These are phyloP conservation scores for Penicillium cataractarum DNA, from an alignment of 495 filamentous ascomycete species.

Conservation along the genomic window DNA sequence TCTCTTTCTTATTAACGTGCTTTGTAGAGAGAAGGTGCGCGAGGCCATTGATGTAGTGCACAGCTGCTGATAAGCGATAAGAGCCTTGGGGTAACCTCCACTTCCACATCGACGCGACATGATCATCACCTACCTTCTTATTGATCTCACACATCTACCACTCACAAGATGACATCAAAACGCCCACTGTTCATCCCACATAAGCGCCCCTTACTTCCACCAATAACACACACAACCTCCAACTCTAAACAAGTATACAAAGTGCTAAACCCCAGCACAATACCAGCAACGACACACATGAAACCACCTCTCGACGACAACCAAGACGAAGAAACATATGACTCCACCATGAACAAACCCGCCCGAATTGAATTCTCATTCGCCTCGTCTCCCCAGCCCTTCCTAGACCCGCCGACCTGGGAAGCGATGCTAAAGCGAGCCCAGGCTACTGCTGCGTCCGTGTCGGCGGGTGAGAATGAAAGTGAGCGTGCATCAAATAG, in stretches of 20 bases:
- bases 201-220: slow-evolving; percentile 21
- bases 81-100: not conserved
- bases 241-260: slow-evolving; percentile 8
- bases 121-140: not conserved
- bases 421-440: slow-evolving; percentile 28
- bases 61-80: not conserved
- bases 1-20: too few species aligned
- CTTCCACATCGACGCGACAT: not conserved
- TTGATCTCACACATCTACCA: not conserved
- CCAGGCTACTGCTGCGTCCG: slow-evolving; percentile 7
- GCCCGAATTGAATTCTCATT: slow-evolving; percentile 22
- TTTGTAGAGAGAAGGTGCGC: not conserved
- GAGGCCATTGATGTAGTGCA: too few species aligned
- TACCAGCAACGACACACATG: slow-evolving; percentile 26
- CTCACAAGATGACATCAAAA: slow-evolving; percentile 6
- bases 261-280: slow-evolving; percentile 30
- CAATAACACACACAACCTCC: not conserved
- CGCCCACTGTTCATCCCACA: slow-evolving; percentile 24
- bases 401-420: slow-evolving; percentile 31
- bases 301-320: slow-evolving; percentile 10
- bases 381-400: slow-evolving; percentile 24
- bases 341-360: not conserved
- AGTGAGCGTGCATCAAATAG: not conserved
- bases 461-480: not conserved
- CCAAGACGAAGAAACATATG: not conserved